Evolutionary conservation across 2,329 filamentous ascomycete species (phyloP).

Genomic region (Sclerotinia minor): DNA sequence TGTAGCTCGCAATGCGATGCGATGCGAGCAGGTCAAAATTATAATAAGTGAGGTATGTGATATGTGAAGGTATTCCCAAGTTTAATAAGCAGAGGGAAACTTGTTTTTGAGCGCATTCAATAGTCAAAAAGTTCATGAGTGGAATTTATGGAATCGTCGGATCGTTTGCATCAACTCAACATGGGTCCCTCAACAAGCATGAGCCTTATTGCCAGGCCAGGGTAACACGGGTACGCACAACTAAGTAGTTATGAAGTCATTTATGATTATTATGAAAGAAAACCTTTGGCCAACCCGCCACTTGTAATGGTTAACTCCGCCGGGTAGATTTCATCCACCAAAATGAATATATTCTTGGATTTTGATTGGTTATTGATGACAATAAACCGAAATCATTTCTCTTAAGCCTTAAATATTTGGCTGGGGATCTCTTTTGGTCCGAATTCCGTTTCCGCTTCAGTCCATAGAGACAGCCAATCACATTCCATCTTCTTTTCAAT

Average conservation of each 20-base stretch:
- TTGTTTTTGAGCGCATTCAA: slow-evolving; percentile 16
- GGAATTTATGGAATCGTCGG: slow-evolving; percentile 19
- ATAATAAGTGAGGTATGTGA: background rate
- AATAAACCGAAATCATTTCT: background rate
- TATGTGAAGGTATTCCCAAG: slow-evolving; percentile 15
- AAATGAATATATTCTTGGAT: background rate
- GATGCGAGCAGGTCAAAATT: background rate
- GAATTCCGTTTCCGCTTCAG: slow-evolving; percentile 1
- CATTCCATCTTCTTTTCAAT: background rate
- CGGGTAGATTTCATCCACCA: background rate
- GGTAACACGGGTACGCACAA: slow-evolving; percentile 7
- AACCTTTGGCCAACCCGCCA: background rate
- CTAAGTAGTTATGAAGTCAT: slow-evolving; percentile 5
- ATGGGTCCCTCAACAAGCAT: slow-evolving; percentile 1
- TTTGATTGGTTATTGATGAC: background rate
- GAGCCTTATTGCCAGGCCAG: background rate
- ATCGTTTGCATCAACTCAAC: slow-evolving; percentile 23
- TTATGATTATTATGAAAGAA: background rate
- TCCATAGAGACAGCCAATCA: slow-evolving; percentile 1
- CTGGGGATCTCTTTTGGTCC: background rate
- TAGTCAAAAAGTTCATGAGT: slow-evolving; percentile 1
- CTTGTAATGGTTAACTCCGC: background rate
- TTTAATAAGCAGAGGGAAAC: background rate
- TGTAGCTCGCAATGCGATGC: background rate
- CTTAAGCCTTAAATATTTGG: background rate